Percentiles rank a stretch among this genome's conserved stretches.
Evolutionary conservation across 2,329 filamentous ascomycete genomes (phyloP).

Genomic region (Arthroderma sp.): DNA sequence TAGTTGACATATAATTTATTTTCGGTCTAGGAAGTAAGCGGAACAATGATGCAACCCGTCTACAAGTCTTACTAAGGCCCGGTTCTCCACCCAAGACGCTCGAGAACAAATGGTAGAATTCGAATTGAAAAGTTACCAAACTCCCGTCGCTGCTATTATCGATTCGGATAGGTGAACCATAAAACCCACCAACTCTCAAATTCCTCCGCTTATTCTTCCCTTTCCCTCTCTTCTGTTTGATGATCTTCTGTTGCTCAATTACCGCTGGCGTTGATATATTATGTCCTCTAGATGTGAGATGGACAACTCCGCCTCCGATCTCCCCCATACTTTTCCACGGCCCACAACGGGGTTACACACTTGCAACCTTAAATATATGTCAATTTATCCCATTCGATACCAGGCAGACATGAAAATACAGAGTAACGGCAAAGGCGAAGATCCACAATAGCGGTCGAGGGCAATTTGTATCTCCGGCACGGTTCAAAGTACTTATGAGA

Average conservation of each 20-base stretch:
- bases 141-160: neutral
- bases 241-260: neutral
- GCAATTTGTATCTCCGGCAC: neutral
- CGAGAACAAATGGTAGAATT: neutral
- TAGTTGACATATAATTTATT: neutral
- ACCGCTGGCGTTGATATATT: neutral
- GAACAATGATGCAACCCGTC: neutral
- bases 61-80: neutral
- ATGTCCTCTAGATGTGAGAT: neutral
- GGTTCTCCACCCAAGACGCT: neutral
- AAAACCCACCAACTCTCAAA: neutral
- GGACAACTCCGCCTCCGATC: neutral
- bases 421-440: neutral
- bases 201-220: neutral
- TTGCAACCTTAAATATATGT: neutral
- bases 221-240: neutral
- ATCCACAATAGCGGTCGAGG: neutral
- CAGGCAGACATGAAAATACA: neutral
- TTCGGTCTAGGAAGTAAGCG: neutral
- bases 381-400: neutral
- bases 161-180: neutral
- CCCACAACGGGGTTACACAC: conserved; percentile 3
- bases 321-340: neutral
- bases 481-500: too few species aligned
- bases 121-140: neutral